These are phyloP conservation scores for Kwoniella shandongensis DNA, from an alignment of 768 basidiomycete genomes.

Conservation along the genomic window DNA sequence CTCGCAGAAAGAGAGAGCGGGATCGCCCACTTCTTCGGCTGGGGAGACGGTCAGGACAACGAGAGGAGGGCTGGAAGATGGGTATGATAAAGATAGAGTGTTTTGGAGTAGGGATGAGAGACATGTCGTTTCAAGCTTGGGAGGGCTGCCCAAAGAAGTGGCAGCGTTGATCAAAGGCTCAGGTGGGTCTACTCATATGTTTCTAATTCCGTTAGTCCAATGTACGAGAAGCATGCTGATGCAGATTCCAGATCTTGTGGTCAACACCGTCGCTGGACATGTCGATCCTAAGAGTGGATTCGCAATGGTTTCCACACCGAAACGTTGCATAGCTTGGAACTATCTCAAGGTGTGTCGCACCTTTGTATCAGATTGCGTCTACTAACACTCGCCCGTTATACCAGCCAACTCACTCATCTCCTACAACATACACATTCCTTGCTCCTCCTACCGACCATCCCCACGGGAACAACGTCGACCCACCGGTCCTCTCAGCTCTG, in stretches of 20 bases:
- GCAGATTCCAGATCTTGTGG: constrained; percentile 22
- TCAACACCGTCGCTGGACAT: constrained; percentile 27
- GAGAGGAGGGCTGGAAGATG: constrained; percentile 19
- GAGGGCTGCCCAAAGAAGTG: constrained; percentile 38
- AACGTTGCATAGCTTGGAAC: constrained; percentile 51
- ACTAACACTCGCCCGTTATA: too few species aligned
- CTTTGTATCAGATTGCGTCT: too few species aligned
- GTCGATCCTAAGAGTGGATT: constrained; percentile 48
- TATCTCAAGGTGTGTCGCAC: constrained; percentile 40
- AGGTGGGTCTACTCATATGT: constrained; percentile 31
- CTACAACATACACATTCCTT: constrained; percentile 51
- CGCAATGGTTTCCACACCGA: constrained; percentile 40
- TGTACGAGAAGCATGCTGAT: neutral
- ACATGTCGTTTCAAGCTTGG: constrained; percentile 24
- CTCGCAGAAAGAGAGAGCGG: constrained; percentile 5
- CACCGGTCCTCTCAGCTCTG: constrained; percentile 46
- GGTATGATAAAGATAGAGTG: constrained; percentile 15
- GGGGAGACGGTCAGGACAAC: constrained; percentile 36
- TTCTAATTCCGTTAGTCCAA: neutral
- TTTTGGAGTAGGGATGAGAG: constrained; percentile 37
- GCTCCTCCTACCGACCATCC: constrained; percentile 31
- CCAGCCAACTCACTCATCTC: constrained; percentile 43
- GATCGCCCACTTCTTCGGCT: constrained; percentile 38
- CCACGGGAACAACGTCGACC: constrained; percentile 17
- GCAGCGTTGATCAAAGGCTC: constrained; percentile 29